Conservation (phyloP, 1,284 basidiomycete genomes). For the Leccinum subfulvum region DNA sequence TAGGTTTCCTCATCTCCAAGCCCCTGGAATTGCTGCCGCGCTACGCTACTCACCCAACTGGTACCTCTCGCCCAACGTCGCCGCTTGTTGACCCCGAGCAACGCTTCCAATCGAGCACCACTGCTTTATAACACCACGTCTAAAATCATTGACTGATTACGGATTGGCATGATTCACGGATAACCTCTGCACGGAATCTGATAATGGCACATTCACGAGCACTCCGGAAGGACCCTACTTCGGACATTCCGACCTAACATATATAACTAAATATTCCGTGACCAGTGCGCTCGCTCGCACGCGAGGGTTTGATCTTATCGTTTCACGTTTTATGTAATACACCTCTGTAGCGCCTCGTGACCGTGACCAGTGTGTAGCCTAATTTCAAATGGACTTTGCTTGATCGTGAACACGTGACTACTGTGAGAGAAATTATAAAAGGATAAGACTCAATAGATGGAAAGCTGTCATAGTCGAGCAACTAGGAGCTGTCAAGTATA, state of each 20-base stretch:
- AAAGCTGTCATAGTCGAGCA: too few relatives aligned
- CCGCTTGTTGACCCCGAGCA: constrained; percentile 17
- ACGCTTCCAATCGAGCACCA: constrained; percentile 31
- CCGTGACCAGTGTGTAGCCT: too few relatives aligned
- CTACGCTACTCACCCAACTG: constrained; percentile 41
- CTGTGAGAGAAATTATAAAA: too few relatives aligned
- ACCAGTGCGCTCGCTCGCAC: constrained; percentile 12
- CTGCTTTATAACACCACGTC: constrained; percentile 26
- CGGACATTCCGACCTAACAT: constrained; percentile 12
- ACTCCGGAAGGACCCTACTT: constrained; percentile 15
- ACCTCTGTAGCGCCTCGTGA: too few relatives aligned
- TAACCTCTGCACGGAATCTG: constrained; percentile 8
- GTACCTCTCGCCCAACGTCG: constrained; percentile 27
- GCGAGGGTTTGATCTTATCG: too few relatives aligned
- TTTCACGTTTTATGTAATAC: too few relatives aligned
- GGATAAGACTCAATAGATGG: too few relatives aligned
- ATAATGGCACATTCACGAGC: constrained; percentile 14
- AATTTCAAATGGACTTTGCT: too few relatives aligned
- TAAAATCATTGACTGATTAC: constrained; percentile 23
- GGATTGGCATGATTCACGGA: constrained; percentile 22
- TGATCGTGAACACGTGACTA: too few relatives aligned
- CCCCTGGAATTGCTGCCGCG: constrained; percentile 57
- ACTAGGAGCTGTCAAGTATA: too few relatives aligned
- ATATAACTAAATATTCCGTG: constrained; percentile 6
- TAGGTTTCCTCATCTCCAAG: constrained; percentile 52